Percentiles rank a stretch among this genome's conserved stretches.
Evolutionary conservation across 2,329 filamentous ascomycete genomes (phyloP).

Genomic region (Sporothrix curviconia): DNA sequence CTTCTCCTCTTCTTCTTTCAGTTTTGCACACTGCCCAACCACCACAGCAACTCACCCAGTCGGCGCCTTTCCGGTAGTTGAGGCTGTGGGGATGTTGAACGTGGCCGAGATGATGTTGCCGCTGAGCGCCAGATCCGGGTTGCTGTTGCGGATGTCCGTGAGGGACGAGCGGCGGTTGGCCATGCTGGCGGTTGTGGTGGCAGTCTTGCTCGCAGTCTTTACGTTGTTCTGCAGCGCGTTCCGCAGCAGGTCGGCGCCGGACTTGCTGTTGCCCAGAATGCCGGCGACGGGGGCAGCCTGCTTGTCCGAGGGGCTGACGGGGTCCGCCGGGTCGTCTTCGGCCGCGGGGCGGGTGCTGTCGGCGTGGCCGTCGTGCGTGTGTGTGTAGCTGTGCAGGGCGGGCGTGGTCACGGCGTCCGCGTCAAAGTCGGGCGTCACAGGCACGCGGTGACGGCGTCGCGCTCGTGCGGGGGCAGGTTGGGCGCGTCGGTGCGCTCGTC

Average conservation of each 20-base stretch:
- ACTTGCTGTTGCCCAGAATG: not conserved
- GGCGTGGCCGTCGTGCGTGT: conserved; percentile 26
- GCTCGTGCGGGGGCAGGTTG: conserved; percentile 30
- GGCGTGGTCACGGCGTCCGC: conserved; percentile 10
- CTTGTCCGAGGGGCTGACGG: not conserved
- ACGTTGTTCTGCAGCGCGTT: conserved; percentile 34
- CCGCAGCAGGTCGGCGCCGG: not conserved
- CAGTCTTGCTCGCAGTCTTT: too few relatives aligned
- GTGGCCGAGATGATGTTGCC: conserved; percentile 63
- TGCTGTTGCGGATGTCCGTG: conserved; percentile 47
- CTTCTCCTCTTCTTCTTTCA: too few relatives aligned
- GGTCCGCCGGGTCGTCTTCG: not conserved
- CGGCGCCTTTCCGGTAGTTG: conserved; percentile 50
- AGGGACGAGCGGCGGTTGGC: conserved; percentile 44
- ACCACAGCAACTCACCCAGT: conserved; percentile 61
- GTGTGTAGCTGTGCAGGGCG: conserved; percentile 3
- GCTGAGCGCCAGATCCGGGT: conserved; percentile 51
- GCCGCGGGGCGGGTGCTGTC: not conserved
- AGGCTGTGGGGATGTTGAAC: conserved; percentile 57
- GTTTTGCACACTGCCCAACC: too few relatives aligned
- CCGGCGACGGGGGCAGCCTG: not conserved
- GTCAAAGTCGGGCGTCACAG: conserved; percentile 36
- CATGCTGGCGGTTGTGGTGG: conserved; percentile 35
- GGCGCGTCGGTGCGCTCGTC: conserved; percentile 5
- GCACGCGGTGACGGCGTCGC: conserved; percentile 29